phyloP scores from a whole-genome alignment of 1,139 yeast species.

The Candida tetrigidarum region DNA sequence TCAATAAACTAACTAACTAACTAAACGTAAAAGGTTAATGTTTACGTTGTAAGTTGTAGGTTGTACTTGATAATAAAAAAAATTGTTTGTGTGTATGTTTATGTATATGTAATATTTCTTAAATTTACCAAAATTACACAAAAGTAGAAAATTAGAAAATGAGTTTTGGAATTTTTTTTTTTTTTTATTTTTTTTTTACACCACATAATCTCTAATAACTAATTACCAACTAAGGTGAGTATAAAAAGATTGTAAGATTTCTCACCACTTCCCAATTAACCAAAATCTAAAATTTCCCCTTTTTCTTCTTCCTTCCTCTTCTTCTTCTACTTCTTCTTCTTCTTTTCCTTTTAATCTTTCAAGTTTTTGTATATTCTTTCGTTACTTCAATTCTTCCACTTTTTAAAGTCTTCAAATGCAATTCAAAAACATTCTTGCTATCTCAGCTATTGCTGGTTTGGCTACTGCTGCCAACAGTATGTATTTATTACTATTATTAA shows the following conservation, averaged over 20 bases:
- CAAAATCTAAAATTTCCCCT: neutral
- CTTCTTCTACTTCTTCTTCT: constrained; percentile 5
- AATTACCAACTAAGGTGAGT: neutral
- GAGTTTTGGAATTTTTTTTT: no score
- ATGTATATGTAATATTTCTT: no score
- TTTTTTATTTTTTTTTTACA: no score
- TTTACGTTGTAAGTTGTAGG: no score
- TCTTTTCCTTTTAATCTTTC: constrained; percentile 2
- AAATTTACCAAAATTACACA: no score
- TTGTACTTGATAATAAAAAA: no score
- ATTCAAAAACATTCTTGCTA: constrained; percentile 50
- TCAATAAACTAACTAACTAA: no score
- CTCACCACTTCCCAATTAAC: no score
- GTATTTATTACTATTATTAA: constrained; percentile 20
- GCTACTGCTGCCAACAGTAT: constrained; percentile 56
- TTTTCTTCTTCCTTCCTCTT: constrained; percentile 2
- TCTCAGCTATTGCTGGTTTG: constrained; percentile 49
- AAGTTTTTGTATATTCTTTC: constrained; percentile 1
- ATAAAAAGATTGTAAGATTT: constrained; percentile 1
- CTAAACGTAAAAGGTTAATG: no score
- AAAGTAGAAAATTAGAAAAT: no score
- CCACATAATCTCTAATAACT: no score
- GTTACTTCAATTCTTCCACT: constrained; percentile 7
- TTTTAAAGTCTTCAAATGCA: constrained; percentile 40
- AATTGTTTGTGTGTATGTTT: no score